These are phyloP conservation scores for Xylaria sp. DNA, from an alignment of 2,329 filamentous ascomycete genomes.

Conservation along the genomic window DNA sequence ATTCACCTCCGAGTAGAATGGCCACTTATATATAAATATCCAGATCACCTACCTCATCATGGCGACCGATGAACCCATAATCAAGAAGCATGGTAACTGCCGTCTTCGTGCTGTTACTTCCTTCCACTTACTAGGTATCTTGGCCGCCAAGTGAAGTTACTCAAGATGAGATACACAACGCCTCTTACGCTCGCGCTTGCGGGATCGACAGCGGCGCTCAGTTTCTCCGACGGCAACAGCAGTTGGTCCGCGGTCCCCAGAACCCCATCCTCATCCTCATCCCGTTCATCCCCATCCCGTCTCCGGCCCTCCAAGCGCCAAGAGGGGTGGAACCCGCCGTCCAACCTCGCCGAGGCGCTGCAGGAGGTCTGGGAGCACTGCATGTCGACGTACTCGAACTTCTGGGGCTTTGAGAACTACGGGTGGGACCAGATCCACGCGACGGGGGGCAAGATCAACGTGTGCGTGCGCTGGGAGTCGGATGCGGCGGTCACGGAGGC, in stretches of 20 bases:
- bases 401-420: slow-evolving; percentile 28
- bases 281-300: background rate
- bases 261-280: background rate
- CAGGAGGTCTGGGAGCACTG: slow-evolving; percentile 24
- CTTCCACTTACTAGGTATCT: background rate
- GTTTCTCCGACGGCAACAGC: slow-evolving; percentile 20
- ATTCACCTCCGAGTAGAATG: background rate
- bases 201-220: slow-evolving; percentile 8
- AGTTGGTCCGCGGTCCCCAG: slow-evolving; percentile 6
- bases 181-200: slow-evolving; percentile 24
- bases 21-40: background rate
- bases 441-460: slow-evolving; percentile 25
- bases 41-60: background rate
- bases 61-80: background rate
- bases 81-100: background rate
- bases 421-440: slow-evolving; percentile 27
- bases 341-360: slow-evolving; percentile 17
- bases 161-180: slow-evolving; percentile 18
- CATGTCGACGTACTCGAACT: slow-evolving; percentile 26
- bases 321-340: slow-evolving; percentile 20
- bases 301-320: slow-evolving; percentile 16
- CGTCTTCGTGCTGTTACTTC: background rate
- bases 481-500: slow-evolving; percentile 14
- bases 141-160: background rate
- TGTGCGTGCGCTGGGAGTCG: slow-evolving; percentile 30